Base-by-base conservation (phyloP, 371 early-diverging fungal species). In the Batkoa obscura region DNA sequence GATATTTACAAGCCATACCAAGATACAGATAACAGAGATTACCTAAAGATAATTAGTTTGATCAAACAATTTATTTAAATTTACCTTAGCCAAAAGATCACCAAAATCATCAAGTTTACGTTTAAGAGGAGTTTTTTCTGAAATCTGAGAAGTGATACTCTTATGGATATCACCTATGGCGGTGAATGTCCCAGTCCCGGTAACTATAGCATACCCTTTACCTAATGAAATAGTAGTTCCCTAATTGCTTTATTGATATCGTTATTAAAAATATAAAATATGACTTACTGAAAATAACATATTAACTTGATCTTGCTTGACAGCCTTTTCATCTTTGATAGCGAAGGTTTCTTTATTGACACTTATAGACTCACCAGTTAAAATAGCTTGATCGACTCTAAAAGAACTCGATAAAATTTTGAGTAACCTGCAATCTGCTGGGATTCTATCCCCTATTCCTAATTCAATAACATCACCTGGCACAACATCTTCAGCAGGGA, bases 1-100 rank as follows among this genome's bases (percentile, higher is more conserved):
- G 59, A 96, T 81, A 69, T 94, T 94, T 68, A 96, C 91, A 37
- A 87, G 61, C 97, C 95, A 97, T 49, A 96, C 96, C 31, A 97
- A 74, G 36, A 96, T 70, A 67, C 97, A 96, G 58, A 97, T 83
- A 33, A 94, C 79, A 8, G 90, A 74, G 65, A 95, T 96, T 47
- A 91, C 86, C 59, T 59, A 39, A 1, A 30, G 12, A n/a, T n/a
- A 1, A 39, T 8, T 8, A 39, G 13, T 39, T 39, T 5, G 13
- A 39, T 39, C 13, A 8, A 8, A 13, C 5, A 47, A 9, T 47
- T 47, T n/a, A 36, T 33, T 33, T 33, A 51, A 30, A 36, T 35
- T 1, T 1, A 59, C 62, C 64, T 87, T 86, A 50, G 98, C 93
- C 55, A 96, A 77, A 67, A 78, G 75, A 63, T 94, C 96, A 65